Percentiles rank a stretch among this genome's conserved stretches.
Evolutionary conservation across 2,329 filamentous ascomycete genomes (phyloP).

Genomic region (Trichoderma sp.): DNA sequence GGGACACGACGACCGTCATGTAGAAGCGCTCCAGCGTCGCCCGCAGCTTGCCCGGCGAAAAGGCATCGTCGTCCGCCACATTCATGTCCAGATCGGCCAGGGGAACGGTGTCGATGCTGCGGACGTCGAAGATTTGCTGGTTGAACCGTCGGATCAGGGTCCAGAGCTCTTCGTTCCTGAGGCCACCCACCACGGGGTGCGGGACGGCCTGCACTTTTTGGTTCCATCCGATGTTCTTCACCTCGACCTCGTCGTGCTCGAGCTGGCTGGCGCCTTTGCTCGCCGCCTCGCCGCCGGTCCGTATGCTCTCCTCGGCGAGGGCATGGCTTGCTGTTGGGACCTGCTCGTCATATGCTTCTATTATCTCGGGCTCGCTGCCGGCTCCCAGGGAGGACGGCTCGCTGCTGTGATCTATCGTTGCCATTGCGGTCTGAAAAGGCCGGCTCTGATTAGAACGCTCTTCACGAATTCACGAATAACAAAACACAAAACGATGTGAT

Average conservation of each 20-base stretch:
- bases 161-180: constrained; percentile 75
- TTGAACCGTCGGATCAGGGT: constrained; percentile 72
- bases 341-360: constrained; percentile 36
- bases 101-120: constrained; percentile 55
- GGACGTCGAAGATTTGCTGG: constrained; percentile 70
- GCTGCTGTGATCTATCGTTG: constrained; percentile 12
- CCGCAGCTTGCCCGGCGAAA: constrained; percentile 80
- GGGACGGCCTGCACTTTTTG: constrained; percentile 58
- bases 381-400: constrained; percentile 28
- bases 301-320: constrained; percentile 40
- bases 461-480: neutral
- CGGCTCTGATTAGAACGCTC: neutral
- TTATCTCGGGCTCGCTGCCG: constrained; percentile 38
- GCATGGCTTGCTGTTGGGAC: constrained; percentile 43
- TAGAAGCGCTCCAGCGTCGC: constrained; percentile 79
- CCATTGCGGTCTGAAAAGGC: neutral
- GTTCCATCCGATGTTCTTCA: constrained; percentile 71
- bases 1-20: constrained; percentile 71
- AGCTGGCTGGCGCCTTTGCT: constrained; percentile 51
- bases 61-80: constrained; percentile 79
- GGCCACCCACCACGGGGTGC: constrained; percentile 64
- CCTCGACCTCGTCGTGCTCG: constrained; percentile 55
- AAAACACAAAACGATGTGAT: neutral
- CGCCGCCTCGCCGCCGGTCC: constrained; percentile 35
- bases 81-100: constrained; percentile 76